Conservation (phyloP, 1,139 yeast species). For the Lodderomyces metapsilosis region DNA sequence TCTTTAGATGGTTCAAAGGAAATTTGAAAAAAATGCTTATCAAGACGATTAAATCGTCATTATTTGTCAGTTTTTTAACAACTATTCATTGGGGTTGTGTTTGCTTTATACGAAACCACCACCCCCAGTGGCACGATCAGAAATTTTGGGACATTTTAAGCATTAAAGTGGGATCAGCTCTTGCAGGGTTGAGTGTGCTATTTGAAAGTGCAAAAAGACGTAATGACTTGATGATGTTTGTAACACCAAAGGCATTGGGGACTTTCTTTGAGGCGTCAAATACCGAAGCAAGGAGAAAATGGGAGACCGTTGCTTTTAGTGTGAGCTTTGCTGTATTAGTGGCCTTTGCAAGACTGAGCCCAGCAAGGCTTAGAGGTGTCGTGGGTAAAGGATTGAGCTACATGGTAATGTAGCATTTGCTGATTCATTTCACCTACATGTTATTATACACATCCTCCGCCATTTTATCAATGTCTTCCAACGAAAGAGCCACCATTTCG, state of each 20-base stretch:
- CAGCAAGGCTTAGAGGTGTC: conserved; percentile 24
- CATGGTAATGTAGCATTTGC: conserved; percentile 12
- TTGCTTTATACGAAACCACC: conserved; percentile 33
- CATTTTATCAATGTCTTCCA: conserved; percentile 53
- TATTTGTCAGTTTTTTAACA: conserved; percentile 36
- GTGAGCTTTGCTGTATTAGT: conserved; percentile 31
- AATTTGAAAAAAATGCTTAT: conserved; percentile 11
- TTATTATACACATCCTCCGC: conserved; percentile 48
- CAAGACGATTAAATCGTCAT: conserved; percentile 28
- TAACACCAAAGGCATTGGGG: conserved; percentile 38
- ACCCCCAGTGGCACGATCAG: conserved; percentile 17
- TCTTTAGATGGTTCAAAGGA: conserved; percentile 15
- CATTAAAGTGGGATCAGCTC: conserved; percentile 30
- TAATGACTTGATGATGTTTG: conserved; percentile 41
- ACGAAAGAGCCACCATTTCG: conserved; percentile 40
- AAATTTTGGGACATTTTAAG: conserved; percentile 29
- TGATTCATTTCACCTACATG: no score
- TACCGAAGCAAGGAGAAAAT: conserved; percentile 17
- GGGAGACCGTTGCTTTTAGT: conserved; percentile 28
- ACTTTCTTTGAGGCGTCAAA: conserved; percentile 27
- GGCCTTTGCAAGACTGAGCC: conserved; percentile 20
- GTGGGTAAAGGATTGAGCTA: conserved; percentile 25
- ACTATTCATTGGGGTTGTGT: conserved; percentile 39
- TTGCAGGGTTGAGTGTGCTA: conserved; percentile 36
- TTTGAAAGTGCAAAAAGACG: conserved; percentile 34